phyloP scores from a whole-genome alignment of 495 filamentous ascomycete genomes.

The Annulohypoxylon stygium region DNA sequence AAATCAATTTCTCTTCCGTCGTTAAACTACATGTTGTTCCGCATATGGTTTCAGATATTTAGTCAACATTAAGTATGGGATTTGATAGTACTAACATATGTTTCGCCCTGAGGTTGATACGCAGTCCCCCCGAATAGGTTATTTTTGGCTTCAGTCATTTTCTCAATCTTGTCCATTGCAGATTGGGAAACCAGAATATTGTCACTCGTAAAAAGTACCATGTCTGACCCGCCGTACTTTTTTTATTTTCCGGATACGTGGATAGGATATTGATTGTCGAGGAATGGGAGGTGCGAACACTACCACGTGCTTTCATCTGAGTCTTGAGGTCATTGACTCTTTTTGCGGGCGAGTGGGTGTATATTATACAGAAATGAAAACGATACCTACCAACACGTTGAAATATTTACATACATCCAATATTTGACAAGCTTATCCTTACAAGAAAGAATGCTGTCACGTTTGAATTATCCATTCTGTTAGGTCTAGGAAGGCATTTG shows the following conservation, averaged over 20 bases:
- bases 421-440: too few species aligned
- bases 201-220: too few species aligned
- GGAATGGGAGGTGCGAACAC: conserved; percentile 51
- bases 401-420: too few species aligned
- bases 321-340: conserved; percentile 39
- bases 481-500: too few species aligned
- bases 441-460: too few species aligned
- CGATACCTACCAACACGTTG: too few species aligned
- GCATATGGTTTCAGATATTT: not conserved
- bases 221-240: too few species aligned
- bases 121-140: conserved; percentile 31
- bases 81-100: conserved; percentile 41
- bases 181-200: not conserved
- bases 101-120: conserved; percentile 42
- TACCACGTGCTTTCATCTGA: not conserved
- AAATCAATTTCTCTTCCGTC: conserved; percentile 81
- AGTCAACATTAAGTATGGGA: conserved; percentile 3
- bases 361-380: too few species aligned
- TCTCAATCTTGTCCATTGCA: conserved; percentile 42
- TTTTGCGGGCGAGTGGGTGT: not conserved
- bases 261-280: conserved; percentile 13
- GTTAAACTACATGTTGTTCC: conserved; percentile 62
- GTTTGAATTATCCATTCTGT: too few species aligned
- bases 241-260: too few species aligned
- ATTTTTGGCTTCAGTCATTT: conserved; percentile 44